A percentile compares a stretch with the other conserved stretches of the same genome.
Conservation (phyloP, 2,329 filamentous ascomycete species). For the Botrytis byssoidea region DNA sequence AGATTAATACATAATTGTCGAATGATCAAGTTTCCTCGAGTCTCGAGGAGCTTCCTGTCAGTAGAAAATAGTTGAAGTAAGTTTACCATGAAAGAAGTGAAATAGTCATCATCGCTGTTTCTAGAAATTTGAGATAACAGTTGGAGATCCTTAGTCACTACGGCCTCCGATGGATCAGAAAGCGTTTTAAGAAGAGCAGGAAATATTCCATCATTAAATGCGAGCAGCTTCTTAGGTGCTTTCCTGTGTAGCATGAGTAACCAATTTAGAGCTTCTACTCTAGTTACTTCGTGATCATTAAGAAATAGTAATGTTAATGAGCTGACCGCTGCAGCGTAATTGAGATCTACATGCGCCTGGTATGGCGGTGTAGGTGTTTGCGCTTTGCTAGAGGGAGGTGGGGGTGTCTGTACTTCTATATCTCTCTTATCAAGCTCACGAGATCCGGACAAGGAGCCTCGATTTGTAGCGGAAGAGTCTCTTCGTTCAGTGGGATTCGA, state of each 20-base stretch:
- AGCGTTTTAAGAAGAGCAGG: constrained; percentile 93
- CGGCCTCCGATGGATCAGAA: constrained; percentile 90
- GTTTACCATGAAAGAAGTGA: constrained; percentile 97
- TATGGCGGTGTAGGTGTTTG: constrained; percentile 40
- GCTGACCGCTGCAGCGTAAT: constrained; percentile 92
- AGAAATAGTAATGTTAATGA: constrained; percentile 90
- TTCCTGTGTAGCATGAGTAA: constrained; percentile 97
- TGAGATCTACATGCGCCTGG: constrained; percentile 68
- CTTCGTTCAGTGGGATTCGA: constrained; percentile 36
- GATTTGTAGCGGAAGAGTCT: constrained; percentile 36
- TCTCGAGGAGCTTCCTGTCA: constrained; percentile 86
- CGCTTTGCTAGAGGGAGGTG: constrained; percentile 37
- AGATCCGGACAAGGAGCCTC: constrained; percentile 44
- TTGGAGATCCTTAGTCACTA: constrained; percentile 92
- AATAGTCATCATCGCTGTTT: constrained; percentile 96
- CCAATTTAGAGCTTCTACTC: constrained; percentile 92
- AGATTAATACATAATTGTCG: constrained; percentile 89
- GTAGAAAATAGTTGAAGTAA: constrained; percentile 93
- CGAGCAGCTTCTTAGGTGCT: constrained; percentile 86
- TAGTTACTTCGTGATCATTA: constrained; percentile 94
- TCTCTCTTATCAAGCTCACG: constrained; percentile 53
- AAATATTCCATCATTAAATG: constrained; percentile 96
- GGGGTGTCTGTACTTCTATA: constrained; percentile 52
- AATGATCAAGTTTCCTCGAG: constrained; percentile 92
- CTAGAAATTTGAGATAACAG: constrained; percentile 93